These are phyloP conservation scores for Debaryomyces subglobosus DNA, from an alignment of 1,139 yeast species.

Conservation along the genomic window DNA sequence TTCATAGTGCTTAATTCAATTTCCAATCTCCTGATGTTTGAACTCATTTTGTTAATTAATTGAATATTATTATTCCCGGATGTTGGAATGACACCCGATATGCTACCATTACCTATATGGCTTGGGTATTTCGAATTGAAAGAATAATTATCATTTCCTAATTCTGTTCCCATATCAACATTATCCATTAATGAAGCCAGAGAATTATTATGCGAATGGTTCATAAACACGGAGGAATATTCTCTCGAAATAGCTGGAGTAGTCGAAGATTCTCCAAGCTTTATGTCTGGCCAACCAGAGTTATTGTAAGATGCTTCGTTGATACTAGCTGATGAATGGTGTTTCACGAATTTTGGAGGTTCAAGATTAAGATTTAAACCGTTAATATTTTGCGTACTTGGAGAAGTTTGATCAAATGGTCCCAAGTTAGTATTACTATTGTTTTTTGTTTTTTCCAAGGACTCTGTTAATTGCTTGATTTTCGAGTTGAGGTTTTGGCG, in stretches of 20 bases:
- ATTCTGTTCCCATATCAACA: conserved; percentile 19
- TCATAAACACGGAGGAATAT: conserved; percentile 18
- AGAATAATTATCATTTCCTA: conserved; percentile 17
- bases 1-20: conserved; percentile 68
- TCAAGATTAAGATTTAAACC: conserved; percentile 6
- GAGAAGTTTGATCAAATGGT: background rate
- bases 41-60: conserved; percentile 69
- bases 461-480: conserved; percentile 28
- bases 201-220: conserved; percentile 21
- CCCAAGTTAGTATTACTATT: background rate
- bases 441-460: conserved; percentile 20
- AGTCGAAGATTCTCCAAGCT: conserved; percentile 40
- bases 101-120: conserved; percentile 15
- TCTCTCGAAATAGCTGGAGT: conserved; percentile 29
- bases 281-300: conserved; percentile 23
- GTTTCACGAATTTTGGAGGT: conserved; percentile 7
- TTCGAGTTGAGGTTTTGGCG: conserved; percentile 30
- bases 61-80: conserved; percentile 45
- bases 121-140: conserved; percentile 13
- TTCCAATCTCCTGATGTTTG: conserved; percentile 78
- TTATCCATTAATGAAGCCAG: conserved; percentile 25
- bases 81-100: conserved; percentile 19
- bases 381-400: background rate
- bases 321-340: conserved; percentile 9
- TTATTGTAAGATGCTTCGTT: conserved; percentile 5